Evolutionary conservation across 345 rosid genomes (phyloP).

Genomic region (Salix arbutifolia): DNA sequence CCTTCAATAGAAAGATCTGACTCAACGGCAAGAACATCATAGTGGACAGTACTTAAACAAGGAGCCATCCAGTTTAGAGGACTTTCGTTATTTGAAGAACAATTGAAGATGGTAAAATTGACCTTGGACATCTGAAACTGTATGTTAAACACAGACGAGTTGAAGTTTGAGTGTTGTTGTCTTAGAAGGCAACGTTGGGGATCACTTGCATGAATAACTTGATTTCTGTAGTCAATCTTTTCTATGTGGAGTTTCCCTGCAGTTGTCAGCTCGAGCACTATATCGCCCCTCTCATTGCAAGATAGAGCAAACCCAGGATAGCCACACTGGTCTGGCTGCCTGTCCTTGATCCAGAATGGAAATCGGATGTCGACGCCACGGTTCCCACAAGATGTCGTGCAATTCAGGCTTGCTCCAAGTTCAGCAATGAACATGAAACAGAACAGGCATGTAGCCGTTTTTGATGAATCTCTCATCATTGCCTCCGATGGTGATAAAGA

Average conservation of each 20-base stretch:
- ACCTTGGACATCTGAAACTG: no score
- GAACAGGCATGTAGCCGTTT: not conserved
- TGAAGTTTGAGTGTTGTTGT: no score
- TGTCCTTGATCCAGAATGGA: slow-evolving; percentile 12
- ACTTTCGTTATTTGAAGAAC: no score
- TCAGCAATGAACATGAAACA: not conserved
- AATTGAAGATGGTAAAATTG: no score
- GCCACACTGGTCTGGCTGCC: slow-evolving; percentile 10
- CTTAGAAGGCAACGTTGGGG: not conserved
- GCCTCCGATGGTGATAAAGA: no score
- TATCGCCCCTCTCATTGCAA: not conserved
- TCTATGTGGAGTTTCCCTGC: not conserved
- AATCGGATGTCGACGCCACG: not conserved
- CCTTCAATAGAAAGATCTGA: no score
- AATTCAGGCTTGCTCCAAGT: not conserved
- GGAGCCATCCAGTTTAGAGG: no score
- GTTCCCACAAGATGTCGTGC: slow-evolving; percentile 3
- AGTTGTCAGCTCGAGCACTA: not conserved
- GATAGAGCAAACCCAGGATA: slow-evolving; percentile 13
- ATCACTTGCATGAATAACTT: not conserved
- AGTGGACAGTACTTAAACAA: no score
- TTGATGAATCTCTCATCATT: not conserved
- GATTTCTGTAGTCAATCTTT: not conserved
- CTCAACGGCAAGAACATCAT: no score
- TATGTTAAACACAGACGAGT: no score